Base-by-base conservation (phyloP, 768 basidiomycete genomes). In the Xanthoconium stramineum region DNA sequence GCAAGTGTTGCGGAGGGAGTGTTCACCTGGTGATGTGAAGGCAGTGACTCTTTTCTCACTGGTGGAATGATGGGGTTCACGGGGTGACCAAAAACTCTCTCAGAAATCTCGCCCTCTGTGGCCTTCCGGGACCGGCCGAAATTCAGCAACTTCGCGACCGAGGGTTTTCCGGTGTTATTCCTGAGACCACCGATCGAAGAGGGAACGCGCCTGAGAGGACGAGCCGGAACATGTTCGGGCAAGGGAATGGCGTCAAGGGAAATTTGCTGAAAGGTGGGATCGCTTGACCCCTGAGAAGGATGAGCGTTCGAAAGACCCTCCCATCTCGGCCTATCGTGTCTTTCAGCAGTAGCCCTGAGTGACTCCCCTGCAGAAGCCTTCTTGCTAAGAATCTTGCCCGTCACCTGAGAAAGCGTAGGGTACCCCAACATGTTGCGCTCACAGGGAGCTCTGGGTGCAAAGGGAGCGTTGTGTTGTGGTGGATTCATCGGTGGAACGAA, bases 401-500 rank as follows among this genome's bases (percentile, higher is more conserved):
- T 52, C n/a, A 61, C 56, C 47, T 68, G 60, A 14, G 64, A 58
- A n/a, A 62, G 56, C 9, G 68, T 57, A 28, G 60, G 68, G 11
- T 48, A 54, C 3, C 58, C 55, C 29, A 37, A 39, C 17, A 37
- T n/a, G 6, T 46, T 46, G 29, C 6, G 36, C 13, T 58, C 53
- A 10, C 17, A 36, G 33, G 35, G 17, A 44, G 50, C 33, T 50
- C 29, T 20, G 29, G 7, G 36, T 6, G 17, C 5, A 6, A 29
- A 36, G 3, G 33, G 8, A 10, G 6, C 24, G 8, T 53, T 48
- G 17, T 37, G 30, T 1, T 48, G 42, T 6, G 33, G 38, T 7
- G 50, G 17, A 10, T 39, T 49, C 17, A 24, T 39, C 5, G 33
- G 62, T 32, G 40, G 49, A 47, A 9, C 11, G 39, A 44, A 9